phyloP scores from a whole-genome alignment of 2,329 filamentous ascomycete genomes.

The Cryoendolithus antarcticus region DNA sequence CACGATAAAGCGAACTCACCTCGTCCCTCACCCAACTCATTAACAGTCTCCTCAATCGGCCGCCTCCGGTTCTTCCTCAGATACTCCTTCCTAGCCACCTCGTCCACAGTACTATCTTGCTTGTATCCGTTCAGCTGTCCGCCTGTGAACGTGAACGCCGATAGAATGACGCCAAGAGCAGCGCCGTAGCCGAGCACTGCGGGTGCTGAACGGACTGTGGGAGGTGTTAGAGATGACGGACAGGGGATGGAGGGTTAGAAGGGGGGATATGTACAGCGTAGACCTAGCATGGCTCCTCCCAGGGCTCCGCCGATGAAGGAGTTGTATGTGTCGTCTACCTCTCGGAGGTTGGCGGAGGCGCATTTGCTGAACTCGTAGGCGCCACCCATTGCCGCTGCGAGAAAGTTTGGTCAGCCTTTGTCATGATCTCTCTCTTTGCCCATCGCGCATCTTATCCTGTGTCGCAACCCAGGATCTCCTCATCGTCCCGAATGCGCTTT shows the following conservation, averaged over 20 bases:
- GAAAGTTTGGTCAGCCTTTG: constrained; percentile 11
- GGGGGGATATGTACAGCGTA: constrained; percentile 48
- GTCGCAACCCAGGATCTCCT: no score
- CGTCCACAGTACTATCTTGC: constrained; percentile 49
- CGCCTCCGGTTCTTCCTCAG: constrained; percentile 61
- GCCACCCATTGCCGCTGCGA: constrained; percentile 56
- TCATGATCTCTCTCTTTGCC: background rate
- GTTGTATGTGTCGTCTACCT: constrained; percentile 72
- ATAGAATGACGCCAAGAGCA: constrained; percentile 45
- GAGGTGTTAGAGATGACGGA: constrained; percentile 7
- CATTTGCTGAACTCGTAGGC: constrained; percentile 66
- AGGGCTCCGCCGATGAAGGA: constrained; percentile 64
- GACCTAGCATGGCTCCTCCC: constrained; percentile 58
- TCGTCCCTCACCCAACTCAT: constrained; percentile 74
- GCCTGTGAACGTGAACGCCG: constrained; percentile 56
- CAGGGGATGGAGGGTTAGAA: background rate
- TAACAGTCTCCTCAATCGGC: constrained; percentile 67
- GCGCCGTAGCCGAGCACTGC: constrained; percentile 57
- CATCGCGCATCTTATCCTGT: background rate
- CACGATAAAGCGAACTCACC: constrained; percentile 49
- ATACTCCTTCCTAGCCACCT: constrained; percentile 64
- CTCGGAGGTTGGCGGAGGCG: constrained; percentile 70
- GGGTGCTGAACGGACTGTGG: constrained; percentile 47
- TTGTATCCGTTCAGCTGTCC: constrained; percentile 45
- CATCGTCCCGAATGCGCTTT: no score